Evolutionary conservation across 2,329 filamentous ascomycete species (phyloP), one percentile per base, ranked within the genome.

Genomic region (Colletotrichum gigasporum): DNA sequence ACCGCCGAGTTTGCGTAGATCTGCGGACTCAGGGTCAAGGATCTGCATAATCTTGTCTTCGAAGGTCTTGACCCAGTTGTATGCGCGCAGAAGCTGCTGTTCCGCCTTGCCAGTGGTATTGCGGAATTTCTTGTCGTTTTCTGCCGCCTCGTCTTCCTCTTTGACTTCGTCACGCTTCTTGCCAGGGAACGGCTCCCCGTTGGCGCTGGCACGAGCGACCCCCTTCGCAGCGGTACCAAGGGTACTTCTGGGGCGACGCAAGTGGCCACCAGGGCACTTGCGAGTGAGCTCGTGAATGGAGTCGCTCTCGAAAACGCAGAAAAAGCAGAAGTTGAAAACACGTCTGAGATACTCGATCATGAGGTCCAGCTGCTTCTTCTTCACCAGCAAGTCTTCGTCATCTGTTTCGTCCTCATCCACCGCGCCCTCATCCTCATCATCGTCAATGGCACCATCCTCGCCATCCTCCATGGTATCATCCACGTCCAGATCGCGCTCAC

Each of bases 251-350:
- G 96, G 96, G 50, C 96, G 90, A 67, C 96, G 93, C 66, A 99
- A 88, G 82, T 99, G 96, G n/a, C 96, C 96, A 41, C 96, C 96
- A 24, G 96, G 94, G 71, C 96, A 99, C 79, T 99, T 98, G 64
- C 96, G 90, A 39, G 93, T 94, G 69, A 99, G 84, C 79, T 99
- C 96, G 73, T 99, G 96, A 20, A 98, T 90, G 0, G 95, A 98
- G 77, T 99, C 96, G 73, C 94, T 96, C 79, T 99, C 96, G 70
- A 99, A 98, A 5, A 99, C 96, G 76, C 96, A 99, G 82, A 98
- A 99, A 83, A 99, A 97, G 82, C 96, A 99, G 80, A 99, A 98
- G 79, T 96, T 97, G 85, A 96, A 97, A 54, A 99, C 96, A 14
- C 96, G 90, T 54, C 96, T 93, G 64, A 99, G 85, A 76, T 99